Evolutionary conservation across 345 rosid species (phyloP).

Genomic region (Salix brachista): DNA sequence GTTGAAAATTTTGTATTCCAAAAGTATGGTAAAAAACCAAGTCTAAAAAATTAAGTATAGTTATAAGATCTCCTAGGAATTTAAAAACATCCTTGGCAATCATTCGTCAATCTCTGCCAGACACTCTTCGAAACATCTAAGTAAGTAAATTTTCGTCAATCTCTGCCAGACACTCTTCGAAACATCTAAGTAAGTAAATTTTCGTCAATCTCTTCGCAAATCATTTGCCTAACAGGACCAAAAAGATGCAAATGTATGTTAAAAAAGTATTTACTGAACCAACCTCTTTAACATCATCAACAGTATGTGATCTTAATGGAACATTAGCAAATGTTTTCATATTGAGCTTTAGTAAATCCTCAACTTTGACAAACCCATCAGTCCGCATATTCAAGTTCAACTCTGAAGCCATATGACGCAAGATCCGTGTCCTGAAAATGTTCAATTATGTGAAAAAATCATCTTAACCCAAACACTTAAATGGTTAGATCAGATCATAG

Average conservation of each 20-base stretch:
- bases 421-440: slow-evolving; percentile 56
- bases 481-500: no score
- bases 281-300: slow-evolving; percentile 83
- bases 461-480: no score
- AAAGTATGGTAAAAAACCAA: background rate
- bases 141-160: background rate
- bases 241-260: background rate
- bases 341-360: slow-evolving; percentile 62
- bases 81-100: background rate
- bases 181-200: background rate
- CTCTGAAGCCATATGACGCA: slow-evolving; percentile 79
- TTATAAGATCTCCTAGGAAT: background rate
- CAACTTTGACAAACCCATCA: slow-evolving; percentile 82
- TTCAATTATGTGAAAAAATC: background rate
- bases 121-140: background rate
- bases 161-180: background rate
- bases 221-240: background rate
- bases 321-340: slow-evolving; percentile 64
- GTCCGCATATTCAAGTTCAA: slow-evolving; percentile 59
- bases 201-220: no score
- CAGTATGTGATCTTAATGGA: slow-evolving; percentile 59
- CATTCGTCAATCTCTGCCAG: background rate
- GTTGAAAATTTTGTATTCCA: background rate
- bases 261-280: background rate
- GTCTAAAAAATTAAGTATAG: background rate